Evolutionary conservation across 345 rosid genomes (phyloP).

Genomic region (Erucastrum elatum): DNA sequence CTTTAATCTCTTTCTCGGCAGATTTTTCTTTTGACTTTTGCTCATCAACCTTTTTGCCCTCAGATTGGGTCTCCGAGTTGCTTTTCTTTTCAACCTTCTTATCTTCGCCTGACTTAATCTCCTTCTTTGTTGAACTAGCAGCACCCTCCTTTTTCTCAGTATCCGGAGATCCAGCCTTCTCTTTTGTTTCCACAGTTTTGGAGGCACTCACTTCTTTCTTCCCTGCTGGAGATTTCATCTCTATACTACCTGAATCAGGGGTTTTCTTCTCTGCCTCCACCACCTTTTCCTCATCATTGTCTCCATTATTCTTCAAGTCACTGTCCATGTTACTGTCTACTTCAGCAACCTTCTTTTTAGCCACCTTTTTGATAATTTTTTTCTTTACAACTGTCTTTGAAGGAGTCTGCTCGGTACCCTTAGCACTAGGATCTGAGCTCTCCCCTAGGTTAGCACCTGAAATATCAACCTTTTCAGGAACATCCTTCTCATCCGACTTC

Average conservation of each 20-base stretch:
- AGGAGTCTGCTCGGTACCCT: constrained; percentile 45
- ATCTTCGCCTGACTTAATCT: constrained; percentile 34
- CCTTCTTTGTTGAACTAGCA: constrained; percentile 46
- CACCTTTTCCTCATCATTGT: constrained; percentile 44
- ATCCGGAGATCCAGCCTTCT: constrained; percentile 38
- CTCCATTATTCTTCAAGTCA: constrained; percentile 47
- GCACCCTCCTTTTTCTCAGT: constrained; percentile 46
- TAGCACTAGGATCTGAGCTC: constrained; percentile 43
- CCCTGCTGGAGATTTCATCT: constrained; percentile 42
- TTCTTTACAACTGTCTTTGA: constrained; percentile 62
- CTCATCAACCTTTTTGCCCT: constrained; percentile 43
- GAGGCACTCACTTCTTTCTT: constrained; percentile 43
- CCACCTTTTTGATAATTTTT: constrained; percentile 76
- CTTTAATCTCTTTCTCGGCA: constrained; percentile 51
- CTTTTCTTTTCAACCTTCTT: constrained; percentile 48
- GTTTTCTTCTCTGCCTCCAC: constrained; percentile 37
- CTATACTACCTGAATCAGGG: constrained; percentile 41
- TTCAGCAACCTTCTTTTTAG: constrained; percentile 64
- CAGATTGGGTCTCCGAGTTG: constrained; percentile 44
- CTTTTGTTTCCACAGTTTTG: constrained; percentile 26
- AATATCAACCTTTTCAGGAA: constrained; percentile 41
- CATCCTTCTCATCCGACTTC: constrained; percentile 45
- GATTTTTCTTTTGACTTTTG: constrained; percentile 47
- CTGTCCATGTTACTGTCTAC: constrained; percentile 37
- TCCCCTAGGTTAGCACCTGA: constrained; percentile 22